Base-by-base conservation (phyloP, 495 filamentous ascomycete species). In the Cryomyces minteri region DNA sequence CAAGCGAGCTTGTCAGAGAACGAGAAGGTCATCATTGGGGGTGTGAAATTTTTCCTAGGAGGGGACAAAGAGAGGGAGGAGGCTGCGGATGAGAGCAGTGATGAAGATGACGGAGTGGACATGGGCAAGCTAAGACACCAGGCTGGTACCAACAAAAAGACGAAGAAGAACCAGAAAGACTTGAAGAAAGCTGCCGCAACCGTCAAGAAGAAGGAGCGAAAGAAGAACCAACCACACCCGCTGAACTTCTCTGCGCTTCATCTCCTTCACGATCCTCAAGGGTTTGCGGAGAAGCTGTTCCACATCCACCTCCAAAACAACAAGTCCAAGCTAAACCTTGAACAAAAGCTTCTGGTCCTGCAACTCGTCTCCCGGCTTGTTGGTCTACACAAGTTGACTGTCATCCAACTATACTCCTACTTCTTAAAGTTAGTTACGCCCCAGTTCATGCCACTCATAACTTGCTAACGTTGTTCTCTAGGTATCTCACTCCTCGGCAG, bases 181-280 rank as follows among this genome's bases (percentile, higher is more conserved):
- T 69, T 92, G 18, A 81, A 88, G 45, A 82, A 79, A 54, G 92
- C 88, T 1, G 68, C 81, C 6, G 71, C 78, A 18, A 80, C 77
- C 51, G 71, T 86, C 30, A 88, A 79, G 59, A 82, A 51, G 60
- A 82, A 82, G 61, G 83, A 93, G 59, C 76, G 74, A 56, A 92
- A 88, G 67, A 94, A 94, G 73, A 78, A 74, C 43, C 72, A 82
- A 44, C 81, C 84, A 0, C 83, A 88, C 54, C 76, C 80, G 0
- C 71, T 96, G 25, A 96, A 99, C 65, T 99, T 99, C 64, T 94
- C 88, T 0, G 92, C 92, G n/a, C 73, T 84, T n/a, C 90, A 96
- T 58, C 71, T 99, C 10, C 70, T 99, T 4, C 82, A 94, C 59
- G 92, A 96, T 56, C 88, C 92, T 1, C 92, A 99, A 55, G 84